Base-by-base conservation (phyloP, 2,329 filamentous ascomycete genomes). In the Trichoderma hamatum region DNA sequence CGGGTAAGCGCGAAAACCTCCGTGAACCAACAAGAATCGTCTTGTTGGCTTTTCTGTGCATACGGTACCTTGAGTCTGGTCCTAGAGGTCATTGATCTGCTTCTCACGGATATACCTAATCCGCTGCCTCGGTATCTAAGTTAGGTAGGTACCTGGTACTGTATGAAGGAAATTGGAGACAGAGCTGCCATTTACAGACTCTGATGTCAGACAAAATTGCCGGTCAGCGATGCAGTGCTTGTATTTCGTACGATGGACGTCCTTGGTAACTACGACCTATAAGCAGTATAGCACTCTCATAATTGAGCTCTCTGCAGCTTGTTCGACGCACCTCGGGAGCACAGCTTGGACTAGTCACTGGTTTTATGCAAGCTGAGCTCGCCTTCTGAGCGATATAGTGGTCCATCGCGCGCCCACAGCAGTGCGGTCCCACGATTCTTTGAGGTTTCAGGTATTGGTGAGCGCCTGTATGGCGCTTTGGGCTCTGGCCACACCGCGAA, bases 271-370 rank as follows among this genome's bases (percentile, higher is more conserved):
- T 10, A 43, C 39, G 39, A 43, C 16, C 19, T n/a, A 10, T 43
- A 43, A 19, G 39, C 16, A 43, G 39, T 7, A 19, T 7, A 19
- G 39, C 39, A 43, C 62, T 32, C 24, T 49, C 46, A 67, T 11
- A 30, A 14, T 49, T 24, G 28, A 60, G 54, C 54, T 59, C 24
- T 11, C n/a, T 13, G 32, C 46, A 54, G 39, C 54, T 36, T 21
- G 34, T 39, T 60, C 39, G 30, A 67, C 43, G n/a, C 16, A 55
- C n/a, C 55, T 34, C 36, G 28, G 26, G n/a, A 61, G 46, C 49
- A 32, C 65, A 68, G 56, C 56, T 54, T 34, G 56, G 65, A n/a
- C 56, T 49, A 54, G 65, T 60, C 56, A 49, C 43, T 46, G 46
- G 65, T 34, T n/a, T n/a, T 32, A 36, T 60, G 55, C 43, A 16